Evolutionary conservation across 768 basidiomycete species (phyloP).

Genomic region (Paxillus rubicundulus): DNA sequence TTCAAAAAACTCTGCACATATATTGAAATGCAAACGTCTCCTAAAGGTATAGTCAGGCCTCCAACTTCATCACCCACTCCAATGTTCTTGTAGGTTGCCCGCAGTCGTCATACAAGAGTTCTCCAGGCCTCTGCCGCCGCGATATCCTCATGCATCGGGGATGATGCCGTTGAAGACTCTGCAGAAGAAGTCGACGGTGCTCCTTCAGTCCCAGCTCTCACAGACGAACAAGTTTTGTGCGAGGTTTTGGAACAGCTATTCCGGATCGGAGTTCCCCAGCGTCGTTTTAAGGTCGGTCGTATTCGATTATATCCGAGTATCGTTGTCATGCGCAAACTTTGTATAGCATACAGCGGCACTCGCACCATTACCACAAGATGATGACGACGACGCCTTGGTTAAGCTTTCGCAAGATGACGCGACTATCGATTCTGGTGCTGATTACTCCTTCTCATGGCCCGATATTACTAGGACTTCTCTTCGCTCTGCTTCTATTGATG

Average conservation of each 20-base stretch:
- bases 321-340: slow-evolving; percentile 5
- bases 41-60: slow-evolving; percentile 44
- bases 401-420: slow-evolving; percentile 7
- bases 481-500: neutral
- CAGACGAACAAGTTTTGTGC: slow-evolving; percentile 38
- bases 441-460: slow-evolving; percentile 8
- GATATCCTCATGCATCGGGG: slow-evolving; percentile 21
- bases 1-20: slow-evolving; percentile 49
- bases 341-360: slow-evolving; percentile 16
- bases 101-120: slow-evolving; percentile 22
- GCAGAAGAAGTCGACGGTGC: slow-evolving; percentile 13
- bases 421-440: slow-evolving; percentile 1
- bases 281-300: slow-evolving; percentile 46
- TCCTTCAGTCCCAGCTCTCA: slow-evolving; percentile 15
- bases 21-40: slow-evolving; percentile 40
- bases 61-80: slow-evolving; percentile 8
- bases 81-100: slow-evolving; percentile 21
- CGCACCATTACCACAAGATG: slow-evolving; percentile 12
- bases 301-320: slow-evolving; percentile 1
- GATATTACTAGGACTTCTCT: slow-evolving; percentile 10
- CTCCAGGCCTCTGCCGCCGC: slow-evolving; percentile 29
- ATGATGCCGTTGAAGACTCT: slow-evolving; percentile 2
- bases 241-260: slow-evolving; percentile 46
- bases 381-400: slow-evolving; percentile 28
- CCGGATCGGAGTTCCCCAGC: slow-evolving; percentile 38